These are phyloP conservation scores for Litsea cubeba DNA, from an alignment of 164 flowering plant species.

Conservation along the genomic window DNA sequence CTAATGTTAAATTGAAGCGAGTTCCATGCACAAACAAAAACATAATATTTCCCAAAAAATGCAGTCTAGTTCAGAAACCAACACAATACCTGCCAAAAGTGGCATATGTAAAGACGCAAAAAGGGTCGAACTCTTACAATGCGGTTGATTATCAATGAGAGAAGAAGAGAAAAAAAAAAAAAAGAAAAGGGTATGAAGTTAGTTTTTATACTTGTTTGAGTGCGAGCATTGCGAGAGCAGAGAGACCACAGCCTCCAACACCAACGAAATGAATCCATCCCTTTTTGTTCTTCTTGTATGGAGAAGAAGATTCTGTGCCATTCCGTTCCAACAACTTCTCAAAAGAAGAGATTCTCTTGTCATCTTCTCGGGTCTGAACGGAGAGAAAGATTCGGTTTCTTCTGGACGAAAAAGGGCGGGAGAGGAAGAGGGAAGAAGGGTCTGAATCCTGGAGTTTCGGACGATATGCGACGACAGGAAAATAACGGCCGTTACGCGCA, in stretches of 20 bases:
- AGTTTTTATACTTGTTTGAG: conserved; percentile 29
- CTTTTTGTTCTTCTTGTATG: neutral
- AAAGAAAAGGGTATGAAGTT: neutral
- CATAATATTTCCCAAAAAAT: neutral
- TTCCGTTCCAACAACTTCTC: neutral
- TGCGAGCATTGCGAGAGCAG: conserved; percentile 52
- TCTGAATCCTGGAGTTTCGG: neutral
- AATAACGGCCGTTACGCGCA: neutral
- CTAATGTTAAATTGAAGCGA: neutral
- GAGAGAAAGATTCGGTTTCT: neutral
- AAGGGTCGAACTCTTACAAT: neutral
- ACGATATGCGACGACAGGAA: neutral
- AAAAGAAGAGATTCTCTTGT: neutral
- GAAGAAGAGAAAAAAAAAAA: neutral
- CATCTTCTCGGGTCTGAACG: neutral
- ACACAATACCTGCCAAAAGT: neutral
- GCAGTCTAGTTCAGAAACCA: neutral
- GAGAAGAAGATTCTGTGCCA: neutral
- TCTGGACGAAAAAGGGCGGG: neutral
- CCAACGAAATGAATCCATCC: conserved; percentile 49
- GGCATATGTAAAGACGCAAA: neutral
- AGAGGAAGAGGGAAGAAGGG: neutral
- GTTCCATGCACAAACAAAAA: neutral
- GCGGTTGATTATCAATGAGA: neutral
- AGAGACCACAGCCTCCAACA: conserved; percentile 44